Evolutionary conservation across 441 rosid genomes (phyloP), one percentile per base, ranked within the genome.

Genomic region (Corymbia calophylla): DNA sequence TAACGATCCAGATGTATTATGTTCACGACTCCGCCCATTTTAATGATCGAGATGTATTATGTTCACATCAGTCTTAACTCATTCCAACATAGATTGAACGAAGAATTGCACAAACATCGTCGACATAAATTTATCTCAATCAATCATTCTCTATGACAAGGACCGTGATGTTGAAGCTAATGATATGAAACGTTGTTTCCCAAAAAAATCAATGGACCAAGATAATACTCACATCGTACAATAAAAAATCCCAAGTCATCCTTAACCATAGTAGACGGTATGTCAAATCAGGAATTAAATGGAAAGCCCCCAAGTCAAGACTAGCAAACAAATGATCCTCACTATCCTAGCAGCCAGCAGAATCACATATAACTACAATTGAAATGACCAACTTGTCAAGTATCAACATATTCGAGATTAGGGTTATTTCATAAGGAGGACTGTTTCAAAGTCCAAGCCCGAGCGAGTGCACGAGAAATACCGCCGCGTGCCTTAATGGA

Each of bases 1-100:
- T 64, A 3, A 68, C 3, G 0, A 2, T 19, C 2, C 1, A 10
- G 48, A 2, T 19, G 81, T 35, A 19, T 21, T 31, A 29, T 0
- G 2, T 62, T 14, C 44, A 39, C 44, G 5, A 39, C 44, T 39
- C 44, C 44, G 5, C 44, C 4, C 19, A 3, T 14, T 14, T n/a
- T 64, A 3, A 68, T 2, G 1, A 2, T 19, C 4, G 2, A 10
- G 48, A 2, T 19, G 81, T 35, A 19, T 21, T 31, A 29, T 0
- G 2, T 62, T 14, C 32, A 14, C 68, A 29, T 8, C n/a, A 14
- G 17, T 14, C 32, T 7, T 29, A 14, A 62, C 68, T 62, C 68
- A 14, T 62, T 29, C 18, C 18, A 6, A 29, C 0, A 8, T n/a
- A 9, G 32, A 29, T 29, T 29, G 32, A 62, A 29, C 0, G 1